Percentiles rank a stretch among this genome's conserved stretches.
Conservation (phyloP, 2,329 filamentous ascomycete species). For the Epichloe amarillans region DNA sequence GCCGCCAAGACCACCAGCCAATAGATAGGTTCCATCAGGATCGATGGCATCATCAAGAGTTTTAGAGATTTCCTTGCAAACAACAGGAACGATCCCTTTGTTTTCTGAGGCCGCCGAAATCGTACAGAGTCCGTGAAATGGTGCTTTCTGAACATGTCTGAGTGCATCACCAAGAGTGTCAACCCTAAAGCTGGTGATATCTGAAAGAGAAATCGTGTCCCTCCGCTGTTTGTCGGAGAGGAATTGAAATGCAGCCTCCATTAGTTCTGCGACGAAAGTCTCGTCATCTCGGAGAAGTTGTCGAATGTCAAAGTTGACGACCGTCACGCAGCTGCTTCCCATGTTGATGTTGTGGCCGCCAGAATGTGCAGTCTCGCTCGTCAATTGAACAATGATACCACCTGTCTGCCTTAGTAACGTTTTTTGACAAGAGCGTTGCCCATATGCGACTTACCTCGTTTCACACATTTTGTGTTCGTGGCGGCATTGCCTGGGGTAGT, state of each 20-base stretch:
- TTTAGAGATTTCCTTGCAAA: constrained; percentile 10
- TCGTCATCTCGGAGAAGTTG: constrained; percentile 20
- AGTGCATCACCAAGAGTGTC: constrained; percentile 16
- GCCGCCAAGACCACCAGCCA: constrained; percentile 44
- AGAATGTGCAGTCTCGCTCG: constrained; percentile 11
- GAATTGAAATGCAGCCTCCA: constrained; percentile 10
- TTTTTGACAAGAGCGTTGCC: not conserved
- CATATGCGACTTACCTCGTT: constrained; percentile 17
- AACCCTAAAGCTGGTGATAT: constrained; percentile 9
- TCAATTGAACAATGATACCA: constrained; percentile 21
- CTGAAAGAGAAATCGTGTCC: not conserved
- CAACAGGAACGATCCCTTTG: constrained; percentile 11
- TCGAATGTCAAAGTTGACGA: constrained; percentile 21
- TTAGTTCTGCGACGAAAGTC: constrained; percentile 17
- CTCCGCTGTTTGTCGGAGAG: not conserved
- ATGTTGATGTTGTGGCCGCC: not conserved
- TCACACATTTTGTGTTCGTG: constrained; percentile 21
- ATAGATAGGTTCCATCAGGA: constrained; percentile 33
- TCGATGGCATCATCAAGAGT: constrained; percentile 20
- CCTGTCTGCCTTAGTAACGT: constrained; percentile 9
- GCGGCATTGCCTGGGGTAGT: constrained; percentile 24
- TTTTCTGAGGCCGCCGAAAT: constrained; percentile 7
- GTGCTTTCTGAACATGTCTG: constrained; percentile 12
- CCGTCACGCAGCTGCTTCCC: constrained; percentile 11
- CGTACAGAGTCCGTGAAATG: constrained; percentile 13